These are phyloP conservation scores for Margaritispora aquatica DNA, from an alignment of 495 filamentous ascomycete genomes.

Conservation along the genomic window DNA sequence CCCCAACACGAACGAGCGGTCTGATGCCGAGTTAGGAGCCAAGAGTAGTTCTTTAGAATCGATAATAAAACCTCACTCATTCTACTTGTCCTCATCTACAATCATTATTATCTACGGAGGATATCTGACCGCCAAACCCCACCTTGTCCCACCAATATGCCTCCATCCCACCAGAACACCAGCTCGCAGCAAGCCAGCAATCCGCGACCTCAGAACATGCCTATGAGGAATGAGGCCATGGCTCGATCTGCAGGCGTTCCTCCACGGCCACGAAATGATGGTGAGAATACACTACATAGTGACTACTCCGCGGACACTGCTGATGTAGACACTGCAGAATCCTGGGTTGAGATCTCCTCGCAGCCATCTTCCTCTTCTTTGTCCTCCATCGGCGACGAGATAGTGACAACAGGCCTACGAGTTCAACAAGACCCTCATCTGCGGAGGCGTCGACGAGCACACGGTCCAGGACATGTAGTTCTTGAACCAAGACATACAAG, in stretches of 20 bases:
- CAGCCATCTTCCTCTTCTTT: slow-evolving; percentile 85
- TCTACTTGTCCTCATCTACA: neutral
- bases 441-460: slow-evolving; percentile 28
- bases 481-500: slow-evolving; percentile 40
- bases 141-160: neutral
- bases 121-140: neutral
- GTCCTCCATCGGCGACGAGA: slow-evolving; percentile 84
- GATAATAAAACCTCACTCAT: neutral
- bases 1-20: neutral
- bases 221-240: slow-evolving; percentile 6
- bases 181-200: slow-evolving; percentile 3
- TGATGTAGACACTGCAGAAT: slow-evolving; percentile 54
- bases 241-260: slow-evolving; percentile 14
- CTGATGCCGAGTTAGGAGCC: neutral
- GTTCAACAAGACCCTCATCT: slow-evolving; percentile 45
- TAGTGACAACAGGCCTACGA: slow-evolving; percentile 77
- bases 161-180: slow-evolving; percentile 6
- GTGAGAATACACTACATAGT: neutral
- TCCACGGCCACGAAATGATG: slow-evolving; percentile 24
- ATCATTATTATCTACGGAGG: neutral
- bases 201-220: slow-evolving; percentile 4
- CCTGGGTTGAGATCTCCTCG: slow-evolving; percentile 93
- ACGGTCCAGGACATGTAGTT: slow-evolving; percentile 27
- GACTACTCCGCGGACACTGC: neutral
- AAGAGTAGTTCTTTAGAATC: neutral